Evolutionary conservation across 1,284 basidiomycete genomes (phyloP), one percentile per base, ranked within the genome.

Genomic region (Cutaneotrichosporon sp.): DNA sequence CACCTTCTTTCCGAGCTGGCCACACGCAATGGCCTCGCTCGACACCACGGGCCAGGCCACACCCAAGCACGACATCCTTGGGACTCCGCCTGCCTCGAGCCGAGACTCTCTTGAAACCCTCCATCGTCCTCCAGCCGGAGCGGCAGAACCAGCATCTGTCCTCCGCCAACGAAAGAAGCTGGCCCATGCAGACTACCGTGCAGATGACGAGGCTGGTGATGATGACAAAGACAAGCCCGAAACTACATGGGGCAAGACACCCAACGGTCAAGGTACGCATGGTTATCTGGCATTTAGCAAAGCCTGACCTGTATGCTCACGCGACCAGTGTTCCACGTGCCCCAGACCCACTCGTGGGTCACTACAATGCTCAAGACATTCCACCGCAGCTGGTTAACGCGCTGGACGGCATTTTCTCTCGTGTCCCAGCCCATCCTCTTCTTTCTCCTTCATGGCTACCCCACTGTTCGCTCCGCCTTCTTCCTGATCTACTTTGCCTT

Each of bases 331-430:
- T 98, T 98, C 72, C 83, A 84, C 50, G 92, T 97, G 35, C 94
- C 94, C 9, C 87, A 90, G 39, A 98, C 96, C 0, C 90, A 96
- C 70, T 91, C 96, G 71, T 91, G 97, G 54, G 75, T 98, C 54
- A 91, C 91, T 4, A 87, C 87, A 8, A 80, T 98, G 21, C 88
- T 96, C 69, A 83, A 92, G 68, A 96, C 93, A 3, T 79, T 83
- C 4, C 85, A 89, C 4, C 97, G 97, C 72, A 93, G 91, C 34
- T 87, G 93, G 61, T 78, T 98, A 49, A 94, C 97, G 73, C 73
- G 94, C 18, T 76, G 96, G 56, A 97, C 91, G 57, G 77, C 97
- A 21, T 81, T 80, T 4, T 80, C 90, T 4, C 82, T 98, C 30
- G 83, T 81, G 1, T 64, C 85, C 0, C 94, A 97, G 72, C 78